Percentiles rank a stretch among this genome's conserved stretches.
Conservation (phyloP, 2,329 filamentous ascomycete species). For the Thielaviopsis populi region DNA sequence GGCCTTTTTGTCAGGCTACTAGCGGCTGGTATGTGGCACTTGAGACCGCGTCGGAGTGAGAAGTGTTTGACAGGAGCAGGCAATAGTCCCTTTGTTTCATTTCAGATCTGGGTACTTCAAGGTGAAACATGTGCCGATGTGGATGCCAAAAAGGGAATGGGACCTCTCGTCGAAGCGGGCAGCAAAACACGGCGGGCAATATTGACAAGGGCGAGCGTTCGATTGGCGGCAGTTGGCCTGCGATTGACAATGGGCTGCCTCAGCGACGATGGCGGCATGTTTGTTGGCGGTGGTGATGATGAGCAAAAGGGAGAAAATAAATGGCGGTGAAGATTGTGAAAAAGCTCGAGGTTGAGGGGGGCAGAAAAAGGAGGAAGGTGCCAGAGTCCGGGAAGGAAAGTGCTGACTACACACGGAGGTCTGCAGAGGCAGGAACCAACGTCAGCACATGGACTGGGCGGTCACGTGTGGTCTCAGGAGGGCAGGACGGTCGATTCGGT, state of each 20-base stretch:
- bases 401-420: neutral
- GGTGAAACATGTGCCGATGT: neutral
- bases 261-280: neutral
- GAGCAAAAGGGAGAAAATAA: neutral
- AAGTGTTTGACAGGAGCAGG: neutral
- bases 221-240: neutral
- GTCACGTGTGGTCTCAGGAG: neutral
- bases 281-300: no score
- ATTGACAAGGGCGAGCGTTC: no score
- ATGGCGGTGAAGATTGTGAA: neutral
- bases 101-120: neutral
- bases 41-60: conserved; percentile 2
- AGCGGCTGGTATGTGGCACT: neutral
- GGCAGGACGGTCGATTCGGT: neutral
- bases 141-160: neutral
- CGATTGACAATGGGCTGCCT: neutral
- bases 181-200: neutral
- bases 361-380: neutral
- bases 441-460: neutral
- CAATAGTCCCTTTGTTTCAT: neutral
- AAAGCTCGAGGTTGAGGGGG: neutral
- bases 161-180: neutral
- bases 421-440: neutral
- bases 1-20: neutral
- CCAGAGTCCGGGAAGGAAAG: neutral